Conservation (phyloP, 2,329 filamentous ascomycete genomes). For the Hymenoscyphus occultus region DNA sequence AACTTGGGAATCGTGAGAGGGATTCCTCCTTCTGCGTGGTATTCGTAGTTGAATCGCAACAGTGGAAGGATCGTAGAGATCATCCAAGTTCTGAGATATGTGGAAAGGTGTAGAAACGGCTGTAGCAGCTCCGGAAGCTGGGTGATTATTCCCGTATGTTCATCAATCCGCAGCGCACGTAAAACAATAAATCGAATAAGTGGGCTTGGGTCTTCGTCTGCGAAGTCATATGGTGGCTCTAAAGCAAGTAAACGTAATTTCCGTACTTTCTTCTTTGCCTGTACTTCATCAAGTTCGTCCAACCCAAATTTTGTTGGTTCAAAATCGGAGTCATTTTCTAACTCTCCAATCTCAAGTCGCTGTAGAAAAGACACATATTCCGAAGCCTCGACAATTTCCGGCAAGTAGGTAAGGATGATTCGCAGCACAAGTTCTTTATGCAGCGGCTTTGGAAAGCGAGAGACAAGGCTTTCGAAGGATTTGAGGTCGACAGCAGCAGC, state of each 20-base stretch:
- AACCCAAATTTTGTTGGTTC: slow-evolving; percentile 55
- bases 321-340: slow-evolving; percentile 38
- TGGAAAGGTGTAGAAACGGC: slow-evolving; percentile 63
- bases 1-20: slow-evolving; percentile 60
- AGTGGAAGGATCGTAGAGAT: slow-evolving; percentile 67
- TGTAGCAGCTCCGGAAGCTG: slow-evolving; percentile 64
- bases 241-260: slow-evolving; percentile 64
- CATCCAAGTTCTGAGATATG: slow-evolving; percentile 64
- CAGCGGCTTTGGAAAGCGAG: slow-evolving; percentile 55
- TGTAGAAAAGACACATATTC: slow-evolving; percentile 60
- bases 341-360: slow-evolving; percentile 43
- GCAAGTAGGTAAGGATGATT: slow-evolving; percentile 74
- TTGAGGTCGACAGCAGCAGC: slow-evolving; percentile 64
- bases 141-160: slow-evolving; percentile 68
- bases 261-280: slow-evolving; percentile 60
- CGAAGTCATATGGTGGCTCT: slow-evolving; percentile 45
- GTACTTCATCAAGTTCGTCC: slow-evolving; percentile 56
- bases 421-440: slow-evolving; percentile 64
- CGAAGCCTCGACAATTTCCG: slow-evolving; percentile 64
- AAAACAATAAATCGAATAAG: slow-evolving; percentile 64
- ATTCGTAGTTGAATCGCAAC: slow-evolving; percentile 66
- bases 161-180: slow-evolving; percentile 66
- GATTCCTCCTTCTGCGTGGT: slow-evolving; percentile 51
- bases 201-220: slow-evolving; percentile 50
- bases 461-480: slow-evolving; percentile 58